Evolutionary conservation across 345 rosid species (phyloP).

Genomic region (Camelina hispida): DNA sequence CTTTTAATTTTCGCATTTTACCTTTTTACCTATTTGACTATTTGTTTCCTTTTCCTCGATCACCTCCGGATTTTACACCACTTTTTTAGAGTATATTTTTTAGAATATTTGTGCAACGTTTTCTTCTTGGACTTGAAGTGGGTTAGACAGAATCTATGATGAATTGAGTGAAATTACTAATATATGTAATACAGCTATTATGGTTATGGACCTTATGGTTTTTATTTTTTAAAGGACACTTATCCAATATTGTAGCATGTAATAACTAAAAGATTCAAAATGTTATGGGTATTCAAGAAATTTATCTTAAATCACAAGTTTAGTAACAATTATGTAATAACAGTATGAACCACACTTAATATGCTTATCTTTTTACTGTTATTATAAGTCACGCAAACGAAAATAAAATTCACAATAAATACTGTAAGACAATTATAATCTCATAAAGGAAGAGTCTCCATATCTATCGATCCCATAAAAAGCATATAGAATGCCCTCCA

Average conservation of each 20-base stretch:
- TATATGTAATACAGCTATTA: no score
- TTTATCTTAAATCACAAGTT: background rate
- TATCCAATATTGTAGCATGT: no score
- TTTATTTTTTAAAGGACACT: no score
- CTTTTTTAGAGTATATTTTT: background rate
- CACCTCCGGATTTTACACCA: slow-evolving; percentile 11
- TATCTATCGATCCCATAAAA: background rate
- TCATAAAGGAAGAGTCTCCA: background rate
- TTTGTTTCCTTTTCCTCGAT: slow-evolving; percentile 3
- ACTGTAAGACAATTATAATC: background rate
- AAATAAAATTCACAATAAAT: background rate
- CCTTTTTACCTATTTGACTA: background rate
- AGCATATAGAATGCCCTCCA: slow-evolving; percentile 11
- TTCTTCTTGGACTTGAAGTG: slow-evolving; percentile 29
- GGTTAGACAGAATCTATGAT: slow-evolving; percentile 17
- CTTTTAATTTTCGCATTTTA: background rate
- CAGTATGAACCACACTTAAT: background rate
- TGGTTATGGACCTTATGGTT: no score
- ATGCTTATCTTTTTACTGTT: background rate
- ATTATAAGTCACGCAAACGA: background rate
- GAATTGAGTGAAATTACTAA: background rate
- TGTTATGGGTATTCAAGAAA: background rate
- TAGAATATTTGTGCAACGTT: slow-evolving; percentile 15
- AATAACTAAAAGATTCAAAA: background rate
- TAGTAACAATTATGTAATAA: background rate